These are phyloP conservation scores for Cucurbita ficifolia DNA, from an alignment of 306 rosid species.

Conservation along the genomic window DNA sequence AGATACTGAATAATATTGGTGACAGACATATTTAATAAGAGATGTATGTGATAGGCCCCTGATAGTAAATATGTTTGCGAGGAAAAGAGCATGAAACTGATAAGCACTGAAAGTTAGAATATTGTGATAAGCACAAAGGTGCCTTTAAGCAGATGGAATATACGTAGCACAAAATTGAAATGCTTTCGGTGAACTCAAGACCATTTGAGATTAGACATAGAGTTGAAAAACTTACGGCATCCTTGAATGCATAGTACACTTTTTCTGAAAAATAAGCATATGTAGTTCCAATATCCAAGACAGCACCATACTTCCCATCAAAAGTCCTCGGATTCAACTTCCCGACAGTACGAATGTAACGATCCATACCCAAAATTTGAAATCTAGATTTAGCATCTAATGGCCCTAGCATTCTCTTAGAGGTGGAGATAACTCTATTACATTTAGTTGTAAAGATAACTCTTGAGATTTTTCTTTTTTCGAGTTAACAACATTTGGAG, in stretches of 20 bases:
- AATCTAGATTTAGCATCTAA: no score
- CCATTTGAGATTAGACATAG: neutral
- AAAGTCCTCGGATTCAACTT: constrained; percentile 24
- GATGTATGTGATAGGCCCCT: neutral
- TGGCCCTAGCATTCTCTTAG: no score
- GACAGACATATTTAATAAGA: neutral
- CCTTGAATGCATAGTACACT: constrained; percentile 27
- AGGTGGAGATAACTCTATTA: neutral
- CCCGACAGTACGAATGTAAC: constrained; percentile 23
- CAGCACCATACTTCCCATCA: constrained; percentile 31
- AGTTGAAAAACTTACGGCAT: constrained; percentile 22
- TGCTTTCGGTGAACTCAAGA: neutral
- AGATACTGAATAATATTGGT: neutral
- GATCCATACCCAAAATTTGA: no score
- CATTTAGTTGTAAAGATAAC: neutral
- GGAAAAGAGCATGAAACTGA: neutral
- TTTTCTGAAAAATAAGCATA: constrained; percentile 36
- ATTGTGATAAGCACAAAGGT: neutral
- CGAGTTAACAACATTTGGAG: no score
- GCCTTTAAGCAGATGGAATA: neutral
- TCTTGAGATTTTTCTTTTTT: neutral
- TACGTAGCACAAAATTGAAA: neutral
- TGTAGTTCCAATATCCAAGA: constrained; percentile 48
- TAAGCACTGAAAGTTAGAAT: neutral
- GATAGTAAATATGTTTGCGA: neutral